A percentile compares a stretch with the other conserved stretches of the same genome.
These are phyloP conservation scores for Curvularia spicifera DNA, from an alignment of 2,329 filamentous ascomycete species.

Conservation along the genomic window DNA sequence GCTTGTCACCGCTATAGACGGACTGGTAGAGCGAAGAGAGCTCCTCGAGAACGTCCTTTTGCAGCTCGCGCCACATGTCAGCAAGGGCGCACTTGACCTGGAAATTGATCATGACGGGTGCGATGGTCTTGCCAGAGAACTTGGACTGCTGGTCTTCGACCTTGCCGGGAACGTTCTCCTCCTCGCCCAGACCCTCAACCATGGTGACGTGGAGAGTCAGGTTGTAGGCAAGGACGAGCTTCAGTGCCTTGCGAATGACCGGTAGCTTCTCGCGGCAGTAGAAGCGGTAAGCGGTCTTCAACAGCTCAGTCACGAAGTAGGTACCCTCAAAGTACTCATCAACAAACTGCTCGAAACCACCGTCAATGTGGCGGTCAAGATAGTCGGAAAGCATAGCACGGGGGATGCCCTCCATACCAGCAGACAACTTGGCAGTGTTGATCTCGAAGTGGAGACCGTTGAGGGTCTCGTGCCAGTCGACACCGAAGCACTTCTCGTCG, in stretches of 20 bases:
- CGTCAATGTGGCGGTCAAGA: conserved; percentile 92
- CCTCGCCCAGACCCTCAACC: conserved; percentile 85
- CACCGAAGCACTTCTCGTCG: conserved; percentile 88
- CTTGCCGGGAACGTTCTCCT: conserved; percentile 78
- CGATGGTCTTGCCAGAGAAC: conserved; percentile 87
- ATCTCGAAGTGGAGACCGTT: conserved; percentile 82
- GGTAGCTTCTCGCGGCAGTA: conserved; percentile 87
- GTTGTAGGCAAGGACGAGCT: conserved; percentile 95
- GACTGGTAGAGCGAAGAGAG: conserved; percentile 93
- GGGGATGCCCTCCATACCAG: conserved; percentile 86
- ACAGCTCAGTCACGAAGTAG: conserved; percentile 90
- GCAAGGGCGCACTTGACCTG: conserved; percentile 97
- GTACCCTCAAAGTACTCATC: conserved; percentile 97
- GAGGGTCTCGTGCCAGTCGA: conserved; percentile 90
- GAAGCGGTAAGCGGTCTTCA: conserved; percentile 94
- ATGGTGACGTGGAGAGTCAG: conserved; percentile 93
- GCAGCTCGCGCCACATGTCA: conserved; percentile 96
- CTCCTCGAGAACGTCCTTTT: conserved; percentile 95
- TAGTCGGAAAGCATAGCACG: conserved; percentile 84
- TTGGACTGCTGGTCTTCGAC: conserved; percentile 87
- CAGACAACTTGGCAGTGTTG: conserved; percentile 85
- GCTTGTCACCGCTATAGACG: conserved; percentile 94
- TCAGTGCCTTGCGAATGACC: conserved; percentile 92
- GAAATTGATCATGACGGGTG: conserved; percentile 99
- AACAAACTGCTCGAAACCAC: conserved; percentile 89